Evolutionary conservation across 2,329 filamentous ascomycete species (phyloP).

Genomic region (Lachnellula subtilissima): DNA sequence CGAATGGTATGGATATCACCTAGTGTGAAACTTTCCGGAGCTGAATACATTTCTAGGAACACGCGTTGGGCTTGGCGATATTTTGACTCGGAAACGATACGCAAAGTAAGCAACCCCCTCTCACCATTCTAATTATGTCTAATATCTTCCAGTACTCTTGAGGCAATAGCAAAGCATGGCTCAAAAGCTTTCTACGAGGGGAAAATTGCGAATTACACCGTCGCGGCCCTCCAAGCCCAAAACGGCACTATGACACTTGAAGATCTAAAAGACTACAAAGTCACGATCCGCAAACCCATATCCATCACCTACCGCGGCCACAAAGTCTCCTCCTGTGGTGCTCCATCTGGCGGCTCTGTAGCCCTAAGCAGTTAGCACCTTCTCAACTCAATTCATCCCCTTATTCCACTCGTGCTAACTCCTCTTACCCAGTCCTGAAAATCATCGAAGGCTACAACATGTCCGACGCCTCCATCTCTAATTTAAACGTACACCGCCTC

Average conservation of each 20-base stretch:
- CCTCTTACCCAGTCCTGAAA: slow-evolving; percentile 51
- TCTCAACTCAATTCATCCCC: too few relatives aligned
- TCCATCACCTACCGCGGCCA: slow-evolving; percentile 64
- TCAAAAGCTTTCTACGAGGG: slow-evolving; percentile 59
- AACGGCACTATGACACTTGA: slow-evolving; percentile 66
- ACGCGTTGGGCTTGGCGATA: slow-evolving; percentile 54
- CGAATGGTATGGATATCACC: slow-evolving; percentile 43
- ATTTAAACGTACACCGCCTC: slow-evolving; percentile 74
- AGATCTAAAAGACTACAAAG: slow-evolving; percentile 61
- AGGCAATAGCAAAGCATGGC: slow-evolving; percentile 55
- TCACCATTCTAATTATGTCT: neutral
- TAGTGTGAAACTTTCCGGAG: neutral
- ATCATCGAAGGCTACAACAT: slow-evolving; percentile 66
- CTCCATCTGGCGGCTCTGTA: slow-evolving; percentile 75
- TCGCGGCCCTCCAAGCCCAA: slow-evolving; percentile 49
- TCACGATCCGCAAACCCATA: slow-evolving; percentile 59
- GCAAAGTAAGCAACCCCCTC: slow-evolving; percentile 39
- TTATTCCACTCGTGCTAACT: too few relatives aligned
- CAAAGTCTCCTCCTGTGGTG: slow-evolving; percentile 63
- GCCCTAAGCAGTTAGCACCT: slow-evolving; percentile 39
- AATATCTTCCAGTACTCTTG: slow-evolving; percentile 44
- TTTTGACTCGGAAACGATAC: slow-evolving; percentile 60
- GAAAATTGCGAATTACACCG: slow-evolving; percentile 55
- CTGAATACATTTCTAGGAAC: slow-evolving; percentile 37
- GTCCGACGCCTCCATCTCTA: slow-evolving; percentile 35